phyloP scores from a whole-genome alignment of 1,284 basidiomycete genomes.

The Boletus sp. region DNA sequence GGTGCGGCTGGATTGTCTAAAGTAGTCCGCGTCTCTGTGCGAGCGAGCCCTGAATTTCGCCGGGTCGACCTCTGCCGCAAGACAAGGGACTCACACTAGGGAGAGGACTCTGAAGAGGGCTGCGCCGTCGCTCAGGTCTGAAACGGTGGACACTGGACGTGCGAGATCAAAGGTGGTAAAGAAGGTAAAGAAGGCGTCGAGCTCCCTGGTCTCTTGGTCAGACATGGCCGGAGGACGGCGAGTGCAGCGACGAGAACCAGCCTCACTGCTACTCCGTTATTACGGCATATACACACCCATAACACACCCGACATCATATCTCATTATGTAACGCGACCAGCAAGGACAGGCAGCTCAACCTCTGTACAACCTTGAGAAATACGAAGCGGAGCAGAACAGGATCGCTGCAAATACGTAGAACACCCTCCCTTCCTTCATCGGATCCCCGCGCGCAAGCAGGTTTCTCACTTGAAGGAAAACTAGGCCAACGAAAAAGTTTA shows the following conservation, averaged over 20 bases:
- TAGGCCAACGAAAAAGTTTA: constrained; percentile 80
- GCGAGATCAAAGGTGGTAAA: constrained; percentile 69
- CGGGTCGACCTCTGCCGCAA: not conserved
- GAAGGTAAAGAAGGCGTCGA: constrained; percentile 74
- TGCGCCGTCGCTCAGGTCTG: constrained; percentile 73
- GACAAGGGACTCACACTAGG: constrained; percentile 53
- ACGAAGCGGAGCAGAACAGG: constrained; percentile 38
- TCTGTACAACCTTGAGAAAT: constrained; percentile 41
- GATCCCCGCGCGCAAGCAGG: constrained; percentile 59
- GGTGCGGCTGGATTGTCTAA: constrained; percentile 56
- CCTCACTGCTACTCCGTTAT: too few species aligned
- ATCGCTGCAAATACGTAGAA: constrained; percentile 74
- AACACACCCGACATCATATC: constrained; percentile 3
- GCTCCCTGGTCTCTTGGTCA: constrained; percentile 59
- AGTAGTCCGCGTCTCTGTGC: constrained; percentile 76
- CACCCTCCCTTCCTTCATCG: constrained; percentile 69
- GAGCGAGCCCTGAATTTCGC: constrained; percentile 12
- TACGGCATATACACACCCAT: not conserved
- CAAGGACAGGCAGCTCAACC: constrained; percentile 18
- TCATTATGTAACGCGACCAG: constrained; percentile 30
- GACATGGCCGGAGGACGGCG: constrained; percentile 34
- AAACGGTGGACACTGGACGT: constrained; percentile 52
- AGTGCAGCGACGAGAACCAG: constrained; percentile 6
- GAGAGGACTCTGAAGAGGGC: constrained; percentile 69
- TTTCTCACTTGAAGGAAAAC: constrained; percentile 81